Conservation (phyloP, 2,329 filamentous ascomycete genomes). For the Ophiocordyceps unilateralis region DNA sequence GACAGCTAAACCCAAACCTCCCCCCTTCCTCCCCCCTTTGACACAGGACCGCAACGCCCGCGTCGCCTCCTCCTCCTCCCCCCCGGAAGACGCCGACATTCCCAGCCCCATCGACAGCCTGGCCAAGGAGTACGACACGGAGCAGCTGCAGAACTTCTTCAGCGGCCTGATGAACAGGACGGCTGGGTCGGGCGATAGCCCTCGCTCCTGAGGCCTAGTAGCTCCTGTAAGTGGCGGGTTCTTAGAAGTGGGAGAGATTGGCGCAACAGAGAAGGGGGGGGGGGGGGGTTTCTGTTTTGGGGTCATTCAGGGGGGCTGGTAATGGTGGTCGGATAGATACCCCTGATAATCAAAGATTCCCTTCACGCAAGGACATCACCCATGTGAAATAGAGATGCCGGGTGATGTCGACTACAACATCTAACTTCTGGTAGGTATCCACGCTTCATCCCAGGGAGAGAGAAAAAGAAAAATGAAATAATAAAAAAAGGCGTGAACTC, state of each 20-base stretch:
- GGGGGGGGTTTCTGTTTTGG: background rate
- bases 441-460: too few relatives aligned
- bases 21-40: too few relatives aligned
- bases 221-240: too few relatives aligned
- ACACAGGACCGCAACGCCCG: slow-evolving; percentile 39
- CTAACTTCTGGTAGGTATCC: background rate
- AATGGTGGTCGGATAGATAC: slow-evolving; percentile 23
- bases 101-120: slow-evolving; percentile 24
- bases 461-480: too few relatives aligned
- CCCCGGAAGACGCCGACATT: slow-evolving; percentile 17
- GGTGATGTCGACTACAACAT: background rate
- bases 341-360: slow-evolving; percentile 10
- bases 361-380: background rate
- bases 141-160: slow-evolving; percentile 43
- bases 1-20: background rate
- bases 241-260: too few relatives aligned
- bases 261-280: background rate
- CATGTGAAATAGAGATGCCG: background rate
- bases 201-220: slow-evolving; percentile 3
- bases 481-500: background rate
- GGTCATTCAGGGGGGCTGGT: slow-evolving; percentile 1
- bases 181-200: slow-evolving; percentile 8
- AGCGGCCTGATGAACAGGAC: slow-evolving; percentile 41
- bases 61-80: slow-evolving; percentile 25
- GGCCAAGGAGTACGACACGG: slow-evolving; percentile 29